phyloP scores from a whole-genome alignment of 257 asterid genomes.

The Ilex asprella region DNA sequence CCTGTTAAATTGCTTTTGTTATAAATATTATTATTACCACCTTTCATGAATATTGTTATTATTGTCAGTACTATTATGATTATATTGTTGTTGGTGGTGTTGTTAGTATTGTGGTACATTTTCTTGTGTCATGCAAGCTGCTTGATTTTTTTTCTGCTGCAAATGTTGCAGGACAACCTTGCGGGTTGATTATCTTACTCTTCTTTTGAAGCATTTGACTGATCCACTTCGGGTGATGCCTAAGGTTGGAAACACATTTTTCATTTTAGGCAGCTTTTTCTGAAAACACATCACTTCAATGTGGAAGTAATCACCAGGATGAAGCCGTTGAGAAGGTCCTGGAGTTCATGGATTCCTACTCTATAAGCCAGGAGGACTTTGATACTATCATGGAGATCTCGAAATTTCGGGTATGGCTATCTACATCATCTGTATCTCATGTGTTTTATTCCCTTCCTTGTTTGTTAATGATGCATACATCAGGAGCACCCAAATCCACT shows the following conservation, averaged over 20 bases:
- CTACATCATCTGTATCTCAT: not conserved
- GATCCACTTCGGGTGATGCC: slow-evolving; percentile 62
- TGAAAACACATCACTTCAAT: slow-evolving; percentile 13
- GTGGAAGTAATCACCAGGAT: slow-evolving; percentile 48
- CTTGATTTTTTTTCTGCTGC: slow-evolving; percentile 9
- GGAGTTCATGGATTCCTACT: slow-evolving; percentile 83
- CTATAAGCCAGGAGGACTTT: slow-evolving; percentile 83
- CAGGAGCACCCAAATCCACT: slow-evolving; percentile 80
- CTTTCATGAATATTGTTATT: too few species aligned
- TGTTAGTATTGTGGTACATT: too few species aligned
- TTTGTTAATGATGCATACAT: slow-evolving; percentile 9
- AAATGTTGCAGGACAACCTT: slow-evolving; percentile 49
- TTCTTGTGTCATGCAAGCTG: not conserved
- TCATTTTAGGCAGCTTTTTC: not conserved
- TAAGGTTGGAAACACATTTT: slow-evolving; percentile 38
- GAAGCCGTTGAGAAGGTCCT: slow-evolving; percentile 85
- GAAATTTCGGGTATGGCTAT: slow-evolving; percentile 57
- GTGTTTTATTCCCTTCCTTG: slow-evolving; percentile 2
- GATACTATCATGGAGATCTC: slow-evolving; percentile 78
- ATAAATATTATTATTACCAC: too few species aligned
- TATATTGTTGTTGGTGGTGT: too few species aligned
- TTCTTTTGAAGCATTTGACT: slow-evolving; percentile 64
- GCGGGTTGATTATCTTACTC: slow-evolving; percentile 75
- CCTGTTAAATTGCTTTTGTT: too few species aligned
- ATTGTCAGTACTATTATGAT: too few species aligned